These are phyloP conservation scores for Letharia columbiana DNA, from an alignment of 495 filamentous ascomycete genomes.

Conservation along the genomic window DNA sequence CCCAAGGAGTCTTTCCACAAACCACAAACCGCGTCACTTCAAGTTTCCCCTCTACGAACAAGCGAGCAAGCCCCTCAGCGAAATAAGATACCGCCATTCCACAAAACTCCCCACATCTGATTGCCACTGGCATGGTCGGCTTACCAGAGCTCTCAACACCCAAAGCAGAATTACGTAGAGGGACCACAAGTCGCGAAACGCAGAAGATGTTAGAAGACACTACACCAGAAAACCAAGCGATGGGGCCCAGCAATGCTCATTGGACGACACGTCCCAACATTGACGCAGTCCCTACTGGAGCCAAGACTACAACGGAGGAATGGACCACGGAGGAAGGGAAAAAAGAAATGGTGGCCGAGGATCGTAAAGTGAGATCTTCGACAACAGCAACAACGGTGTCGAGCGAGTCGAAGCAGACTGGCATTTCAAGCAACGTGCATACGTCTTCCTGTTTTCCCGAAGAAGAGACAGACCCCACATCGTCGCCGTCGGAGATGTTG, in stretches of 20 bases:
- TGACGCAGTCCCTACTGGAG: constrained; percentile 36
- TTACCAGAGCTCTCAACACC: background rate
- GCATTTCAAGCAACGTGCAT: background rate
- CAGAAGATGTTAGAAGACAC: background rate
- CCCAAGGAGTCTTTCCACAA: background rate
- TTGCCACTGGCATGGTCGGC: background rate
- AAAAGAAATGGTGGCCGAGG: background rate
- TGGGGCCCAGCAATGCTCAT: background rate
- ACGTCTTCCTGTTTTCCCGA: background rate
- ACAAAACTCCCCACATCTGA: background rate
- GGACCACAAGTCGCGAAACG: background rate
- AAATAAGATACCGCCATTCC: background rate
- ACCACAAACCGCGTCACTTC: background rate
- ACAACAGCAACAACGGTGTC: background rate
- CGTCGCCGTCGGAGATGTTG: background rate
- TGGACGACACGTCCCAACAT: background rate
- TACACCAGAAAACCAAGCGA: background rate
- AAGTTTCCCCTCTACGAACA: background rate
- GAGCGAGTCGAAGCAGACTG: background rate
- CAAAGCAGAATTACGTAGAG: background rate
- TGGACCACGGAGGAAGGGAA: constrained; percentile 26
- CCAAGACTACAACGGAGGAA: constrained; percentile 74
- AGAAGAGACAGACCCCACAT: background rate
- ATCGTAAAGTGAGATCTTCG: background rate
- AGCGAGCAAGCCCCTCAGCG: background rate